Conservation (phyloP, 441 rosid species). For the Gossypium trilobum region DNA sequence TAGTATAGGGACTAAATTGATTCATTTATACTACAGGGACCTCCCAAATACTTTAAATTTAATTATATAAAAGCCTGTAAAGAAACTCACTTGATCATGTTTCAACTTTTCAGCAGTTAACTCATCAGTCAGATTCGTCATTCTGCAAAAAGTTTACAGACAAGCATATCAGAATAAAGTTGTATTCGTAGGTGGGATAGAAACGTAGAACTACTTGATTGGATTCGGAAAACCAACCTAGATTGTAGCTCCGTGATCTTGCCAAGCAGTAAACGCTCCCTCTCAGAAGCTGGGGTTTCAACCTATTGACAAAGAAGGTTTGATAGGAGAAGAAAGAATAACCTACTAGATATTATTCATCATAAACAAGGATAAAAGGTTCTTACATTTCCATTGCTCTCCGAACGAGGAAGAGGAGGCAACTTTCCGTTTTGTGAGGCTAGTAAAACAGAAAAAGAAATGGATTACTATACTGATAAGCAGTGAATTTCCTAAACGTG, state of each 20-base stretch:
- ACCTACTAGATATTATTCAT: not conserved
- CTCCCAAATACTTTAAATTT: too few species aligned
- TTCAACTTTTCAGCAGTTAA: conserved; percentile 61
- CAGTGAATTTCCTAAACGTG: not conserved
- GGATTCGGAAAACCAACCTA: conserved; percentile 39
- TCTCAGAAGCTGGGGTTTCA: conserved; percentile 53
- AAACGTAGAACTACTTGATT: not conserved
- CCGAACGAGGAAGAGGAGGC: conserved; percentile 56
- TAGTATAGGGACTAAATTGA: too few species aligned
- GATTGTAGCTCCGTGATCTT: conserved; percentile 70
- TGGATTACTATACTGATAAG: not conserved
- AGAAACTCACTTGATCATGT: conserved; percentile 53
- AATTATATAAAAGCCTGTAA: not conserved
- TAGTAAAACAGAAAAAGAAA: conserved; percentile 25
- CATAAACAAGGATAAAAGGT: conserved; percentile 5
- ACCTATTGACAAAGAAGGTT: conserved; percentile 38
- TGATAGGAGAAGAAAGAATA: conserved; percentile 1
- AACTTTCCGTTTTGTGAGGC: conserved; percentile 76
- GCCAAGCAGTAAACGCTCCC: conserved; percentile 57
- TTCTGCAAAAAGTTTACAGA: conserved; percentile 37
- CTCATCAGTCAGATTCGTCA: conserved; percentile 62
- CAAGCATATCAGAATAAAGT: conserved; percentile 2
- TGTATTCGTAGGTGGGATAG: conserved; percentile 1
- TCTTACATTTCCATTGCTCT: conserved; percentile 74
- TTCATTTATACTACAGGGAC: too few species aligned